Percentiles rank a stretch among this genome's conserved stretches.
phyloP scores from a whole-genome alignment of 2,329 filamentous ascomycete genomes.

The Microsporum audouinii region DNA sequence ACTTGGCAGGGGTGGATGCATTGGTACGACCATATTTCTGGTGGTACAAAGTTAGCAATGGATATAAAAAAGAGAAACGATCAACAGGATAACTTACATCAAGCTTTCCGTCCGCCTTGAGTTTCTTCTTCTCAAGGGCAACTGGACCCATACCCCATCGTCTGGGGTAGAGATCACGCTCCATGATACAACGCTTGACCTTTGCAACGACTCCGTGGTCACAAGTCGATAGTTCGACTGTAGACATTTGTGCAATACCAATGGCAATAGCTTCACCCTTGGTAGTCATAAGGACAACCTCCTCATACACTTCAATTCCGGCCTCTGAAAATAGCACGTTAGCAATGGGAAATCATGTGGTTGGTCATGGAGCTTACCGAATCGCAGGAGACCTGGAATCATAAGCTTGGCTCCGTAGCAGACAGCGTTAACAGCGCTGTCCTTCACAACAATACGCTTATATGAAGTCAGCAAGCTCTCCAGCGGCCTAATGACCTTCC shows the following conservation, averaged over 20 bases:
- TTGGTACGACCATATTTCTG: slow-evolving; percentile 86
- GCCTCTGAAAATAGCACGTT: slow-evolving; percentile 47
- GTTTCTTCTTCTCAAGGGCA: slow-evolving; percentile 97
- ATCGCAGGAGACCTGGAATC: slow-evolving; percentile 89
- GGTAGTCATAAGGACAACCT: slow-evolving; percentile 95
- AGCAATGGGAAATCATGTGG: slow-evolving; percentile 9
- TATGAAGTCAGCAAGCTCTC: slow-evolving; percentile 86
- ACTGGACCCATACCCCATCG: slow-evolving; percentile 93
- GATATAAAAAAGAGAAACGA: neutral
- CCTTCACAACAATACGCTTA: slow-evolving; percentile 97
- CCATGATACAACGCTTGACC: slow-evolving; percentile 99
- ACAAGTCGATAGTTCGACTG: slow-evolving; percentile 90
- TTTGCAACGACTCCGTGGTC: slow-evolving; percentile 97
- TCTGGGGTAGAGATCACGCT: slow-evolving; percentile 92
- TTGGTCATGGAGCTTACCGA: slow-evolving; percentile 47
- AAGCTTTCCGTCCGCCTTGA: slow-evolving; percentile 94
- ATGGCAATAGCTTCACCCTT: slow-evolving; percentile 98
- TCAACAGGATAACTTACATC: slow-evolving; percentile 45
- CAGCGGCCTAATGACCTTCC: slow-evolving; percentile 80
- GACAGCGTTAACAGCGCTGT: slow-evolving; percentile 88
- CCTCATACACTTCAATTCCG: slow-evolving; percentile 86
- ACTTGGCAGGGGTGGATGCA: slow-evolving; percentile 84
- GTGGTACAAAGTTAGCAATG: slow-evolving; percentile 23
- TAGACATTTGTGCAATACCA: slow-evolving; percentile 95
- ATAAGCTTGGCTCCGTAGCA: slow-evolving; percentile 99